These are phyloP conservation scores for Candida verbasci DNA, from an alignment of 805 yeast genomes.

Conservation along the genomic window DNA sequence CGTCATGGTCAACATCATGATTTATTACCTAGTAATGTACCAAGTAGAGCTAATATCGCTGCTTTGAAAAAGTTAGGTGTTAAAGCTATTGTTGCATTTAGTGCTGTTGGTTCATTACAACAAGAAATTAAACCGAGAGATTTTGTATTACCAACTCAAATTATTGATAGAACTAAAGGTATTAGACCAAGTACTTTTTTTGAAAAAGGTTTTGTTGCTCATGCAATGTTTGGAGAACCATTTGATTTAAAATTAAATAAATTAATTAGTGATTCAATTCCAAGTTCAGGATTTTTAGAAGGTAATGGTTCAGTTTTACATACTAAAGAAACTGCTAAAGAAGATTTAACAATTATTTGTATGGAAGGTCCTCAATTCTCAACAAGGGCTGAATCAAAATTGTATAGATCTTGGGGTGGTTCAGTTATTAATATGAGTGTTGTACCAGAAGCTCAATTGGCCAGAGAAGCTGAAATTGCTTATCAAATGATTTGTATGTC, in stretches of 20 bases:
- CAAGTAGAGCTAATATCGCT: slow-evolving; percentile 91
- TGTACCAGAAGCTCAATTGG: slow-evolving; percentile 94
- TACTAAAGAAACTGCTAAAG: slow-evolving; percentile 53
- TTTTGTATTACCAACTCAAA: slow-evolving; percentile 93
- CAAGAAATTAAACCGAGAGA: slow-evolving; percentile 89
- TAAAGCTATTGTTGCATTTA: slow-evolving; percentile 82
- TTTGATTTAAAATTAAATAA: slow-evolving; percentile 73
- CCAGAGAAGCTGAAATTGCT: slow-evolving; percentile 94
- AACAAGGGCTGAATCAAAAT: slow-evolving; percentile 90
- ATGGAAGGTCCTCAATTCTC: slow-evolving; percentile 99
- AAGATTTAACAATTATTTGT: slow-evolving; percentile 81
- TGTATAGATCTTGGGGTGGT: slow-evolving; percentile 88
- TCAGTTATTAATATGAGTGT: slow-evolving; percentile 96
- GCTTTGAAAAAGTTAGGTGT: slow-evolving; percentile 88
- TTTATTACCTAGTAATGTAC: slow-evolving; percentile 86
- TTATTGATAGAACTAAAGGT: slow-evolving; percentile 96
- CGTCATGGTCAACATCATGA: slow-evolving; percentile 93
- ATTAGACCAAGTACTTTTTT: slow-evolving; percentile 86
- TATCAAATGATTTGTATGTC: slow-evolving; percentile 99
- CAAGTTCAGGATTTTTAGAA: slow-evolving; percentile 45
- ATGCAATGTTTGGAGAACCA: slow-evolving; percentile 96
- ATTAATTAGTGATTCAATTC: slow-evolving; percentile 51
- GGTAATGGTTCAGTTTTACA: slow-evolving; percentile 54
- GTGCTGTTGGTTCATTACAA: slow-evolving; percentile 94
- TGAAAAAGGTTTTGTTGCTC: slow-evolving; percentile 92